phyloP scores from a whole-genome alignment of 495 filamentous ascomycete species.

The Tuber calosporum region DNA sequence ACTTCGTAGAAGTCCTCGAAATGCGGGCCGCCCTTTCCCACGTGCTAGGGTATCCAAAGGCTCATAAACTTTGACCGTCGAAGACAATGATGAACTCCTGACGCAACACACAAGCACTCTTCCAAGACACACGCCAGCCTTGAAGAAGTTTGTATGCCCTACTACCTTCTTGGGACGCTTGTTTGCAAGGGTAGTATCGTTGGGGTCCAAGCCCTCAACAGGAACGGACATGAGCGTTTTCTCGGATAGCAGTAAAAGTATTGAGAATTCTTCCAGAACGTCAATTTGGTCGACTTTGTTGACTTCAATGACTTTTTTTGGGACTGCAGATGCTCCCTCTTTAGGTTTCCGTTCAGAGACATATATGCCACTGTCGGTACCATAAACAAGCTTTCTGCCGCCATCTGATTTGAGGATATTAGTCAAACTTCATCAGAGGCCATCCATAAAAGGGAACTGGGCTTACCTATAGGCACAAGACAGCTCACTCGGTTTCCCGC shows the following conservation, averaged over 20 bases:
- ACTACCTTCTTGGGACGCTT: constrained; percentile 97
- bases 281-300: constrained; percentile 89
- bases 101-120: constrained; percentile 92
- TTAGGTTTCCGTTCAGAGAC: constrained; percentile 83
- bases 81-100: constrained; percentile 79
- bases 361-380: constrained; percentile 89
- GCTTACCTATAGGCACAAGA: constrained; percentile 76
- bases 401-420: constrained; percentile 55
- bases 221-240: constrained; percentile 84
- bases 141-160: constrained; percentile 96
- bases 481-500: constrained; percentile 80
- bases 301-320: constrained; percentile 76
- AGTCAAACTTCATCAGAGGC: constrained; percentile 14
- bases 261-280: constrained; percentile 85
- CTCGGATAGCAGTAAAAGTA: constrained; percentile 86
- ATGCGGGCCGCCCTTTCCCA: constrained; percentile 81
- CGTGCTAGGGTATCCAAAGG: constrained; percentile 85
- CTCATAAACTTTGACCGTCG: constrained; percentile 96
- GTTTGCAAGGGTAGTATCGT: constrained; percentile 61
- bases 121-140: constrained; percentile 87
- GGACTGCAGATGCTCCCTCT: constrained; percentile 60
- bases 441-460: constrained; percentile 41
- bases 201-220: constrained; percentile 72
- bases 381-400: constrained; percentile 85
- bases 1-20: constrained; percentile 88